Conservation (phyloP, 2,329 filamentous ascomycete genomes). For the Metarhizium sp. region DNA sequence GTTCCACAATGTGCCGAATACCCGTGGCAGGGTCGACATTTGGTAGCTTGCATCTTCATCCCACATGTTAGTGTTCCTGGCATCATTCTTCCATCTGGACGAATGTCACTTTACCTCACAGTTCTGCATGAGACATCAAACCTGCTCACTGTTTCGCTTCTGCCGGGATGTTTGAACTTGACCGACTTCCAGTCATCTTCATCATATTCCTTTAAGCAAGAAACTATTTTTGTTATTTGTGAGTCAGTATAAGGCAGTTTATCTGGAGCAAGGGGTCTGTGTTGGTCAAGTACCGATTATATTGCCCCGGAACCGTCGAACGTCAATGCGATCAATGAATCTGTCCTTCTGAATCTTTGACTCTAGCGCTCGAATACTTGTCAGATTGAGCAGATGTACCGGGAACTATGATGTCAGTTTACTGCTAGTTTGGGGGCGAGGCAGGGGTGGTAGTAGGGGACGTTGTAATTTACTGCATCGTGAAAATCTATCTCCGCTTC, state of each 20-base stretch:
- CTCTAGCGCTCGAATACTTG: constrained; percentile 53
- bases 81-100: background rate
- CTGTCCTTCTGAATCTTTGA: constrained; percentile 42
- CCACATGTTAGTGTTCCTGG: background rate
- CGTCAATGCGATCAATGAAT: constrained; percentile 42
- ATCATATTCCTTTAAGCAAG: constrained; percentile 52
- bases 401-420: constrained; percentile 43
- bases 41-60: constrained; percentile 54
- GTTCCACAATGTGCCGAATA: constrained; percentile 43
- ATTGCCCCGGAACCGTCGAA: constrained; percentile 60
- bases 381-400: constrained; percentile 57
- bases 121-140: constrained; percentile 56
- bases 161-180: constrained; percentile 35
- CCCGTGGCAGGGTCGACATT: constrained; percentile 58
- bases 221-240: constrained; percentile 31
- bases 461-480: constrained; percentile 47
- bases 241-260: background rate
- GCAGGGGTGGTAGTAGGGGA: background rate
- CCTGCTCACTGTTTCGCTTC: constrained; percentile 9
- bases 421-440: too few relatives aligned
- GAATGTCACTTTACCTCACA: constrained; percentile 36
- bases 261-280: background rate
- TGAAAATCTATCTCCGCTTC: constrained; percentile 59
- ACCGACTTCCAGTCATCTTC: constrained; percentile 64
- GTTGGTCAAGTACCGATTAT: constrained; percentile 45